A percentile compares a stretch with the other conserved stretches of the same genome.
phyloP scores from a whole-genome alignment of 106 monocot genomes.

The Agapanthus africanus region DNA sequence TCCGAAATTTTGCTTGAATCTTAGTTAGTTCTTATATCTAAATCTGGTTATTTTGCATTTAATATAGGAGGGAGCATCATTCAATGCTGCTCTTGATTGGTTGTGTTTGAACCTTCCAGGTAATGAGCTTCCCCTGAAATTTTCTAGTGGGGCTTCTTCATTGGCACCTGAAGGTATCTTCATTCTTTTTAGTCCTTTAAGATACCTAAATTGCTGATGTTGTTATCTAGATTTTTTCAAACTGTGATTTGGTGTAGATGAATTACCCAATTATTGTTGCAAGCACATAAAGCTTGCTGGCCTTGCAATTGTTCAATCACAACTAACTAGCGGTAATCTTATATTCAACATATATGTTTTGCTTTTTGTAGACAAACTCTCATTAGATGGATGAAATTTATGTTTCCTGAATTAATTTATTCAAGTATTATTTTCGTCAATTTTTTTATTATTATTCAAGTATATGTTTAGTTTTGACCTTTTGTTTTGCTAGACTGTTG shows the following conservation, averaged over 20 bases:
- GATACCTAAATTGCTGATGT: background rate
- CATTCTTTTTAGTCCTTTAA: background rate
- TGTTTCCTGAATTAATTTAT: background rate
- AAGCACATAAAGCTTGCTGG: background rate
- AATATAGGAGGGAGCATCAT: constrained; percentile 67
- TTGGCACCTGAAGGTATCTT: constrained; percentile 46
- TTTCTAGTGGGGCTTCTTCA: constrained; percentile 57
- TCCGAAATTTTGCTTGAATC: background rate
- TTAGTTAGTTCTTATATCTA: background rate
- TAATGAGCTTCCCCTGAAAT: constrained; percentile 82
- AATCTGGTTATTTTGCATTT: background rate
- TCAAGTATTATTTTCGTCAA: too few relatives aligned
- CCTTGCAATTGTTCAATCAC: background rate
- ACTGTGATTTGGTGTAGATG: background rate
- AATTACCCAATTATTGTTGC: background rate
- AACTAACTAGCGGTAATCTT: background rate
- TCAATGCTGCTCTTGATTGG: constrained; percentile 86
- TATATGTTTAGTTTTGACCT: background rate
- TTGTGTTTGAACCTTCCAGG: constrained; percentile 86
- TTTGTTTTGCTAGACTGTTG: background rate
- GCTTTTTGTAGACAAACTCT: too few relatives aligned
- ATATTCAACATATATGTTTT: background rate
- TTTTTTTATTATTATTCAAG: too few relatives aligned
- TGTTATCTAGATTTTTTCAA: background rate
- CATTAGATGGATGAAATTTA: background rate